Conservation (phyloP, 2,329 filamentous ascomycete genomes). For the Geosmithia putterillii region DNA sequence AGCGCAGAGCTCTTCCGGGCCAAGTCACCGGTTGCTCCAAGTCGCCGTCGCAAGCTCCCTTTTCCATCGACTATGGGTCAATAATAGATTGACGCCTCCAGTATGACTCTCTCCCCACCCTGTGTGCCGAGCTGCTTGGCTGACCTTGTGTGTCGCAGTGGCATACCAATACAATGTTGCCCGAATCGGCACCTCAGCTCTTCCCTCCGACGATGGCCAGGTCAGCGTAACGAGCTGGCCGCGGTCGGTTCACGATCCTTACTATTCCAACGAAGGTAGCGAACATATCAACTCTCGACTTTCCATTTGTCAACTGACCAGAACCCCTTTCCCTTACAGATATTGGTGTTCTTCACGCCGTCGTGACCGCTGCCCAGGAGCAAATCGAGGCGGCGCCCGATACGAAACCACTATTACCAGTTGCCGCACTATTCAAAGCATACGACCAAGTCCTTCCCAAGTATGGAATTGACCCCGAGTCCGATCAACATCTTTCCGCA, state of each 20-base stretch:
- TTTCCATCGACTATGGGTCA: constrained; percentile 15
- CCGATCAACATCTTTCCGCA: constrained; percentile 63
- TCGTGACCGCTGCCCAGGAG: constrained; percentile 60
- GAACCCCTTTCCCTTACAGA: constrained; percentile 36
- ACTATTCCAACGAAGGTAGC: constrained; percentile 51
- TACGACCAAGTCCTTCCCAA: constrained; percentile 66
- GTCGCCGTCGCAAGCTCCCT: background rate
- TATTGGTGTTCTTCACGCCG: constrained; percentile 65
- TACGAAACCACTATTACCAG: constrained; percentile 53
- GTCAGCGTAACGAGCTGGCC: constrained; percentile 13
- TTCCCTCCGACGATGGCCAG: constrained; percentile 13
- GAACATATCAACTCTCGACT: background rate
- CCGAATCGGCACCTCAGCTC: background rate
- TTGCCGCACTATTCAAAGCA: constrained; percentile 67
- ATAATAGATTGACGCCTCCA: constrained; percentile 18
- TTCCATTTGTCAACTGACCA: constrained; percentile 2
- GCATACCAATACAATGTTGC: constrained; percentile 2
- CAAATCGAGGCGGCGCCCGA: constrained; percentile 45
- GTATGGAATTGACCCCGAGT: constrained; percentile 57
- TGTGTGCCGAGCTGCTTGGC: background rate
- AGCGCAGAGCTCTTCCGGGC: background rate
- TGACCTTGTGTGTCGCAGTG: constrained; percentile 1
- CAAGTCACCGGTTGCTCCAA: background rate
- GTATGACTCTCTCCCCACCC: constrained; percentile 6
- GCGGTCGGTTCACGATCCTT: constrained; percentile 22